phyloP scores from a whole-genome alignment of 2,329 filamentous ascomycete genomes.

The Penicillium sp. region DNA sequence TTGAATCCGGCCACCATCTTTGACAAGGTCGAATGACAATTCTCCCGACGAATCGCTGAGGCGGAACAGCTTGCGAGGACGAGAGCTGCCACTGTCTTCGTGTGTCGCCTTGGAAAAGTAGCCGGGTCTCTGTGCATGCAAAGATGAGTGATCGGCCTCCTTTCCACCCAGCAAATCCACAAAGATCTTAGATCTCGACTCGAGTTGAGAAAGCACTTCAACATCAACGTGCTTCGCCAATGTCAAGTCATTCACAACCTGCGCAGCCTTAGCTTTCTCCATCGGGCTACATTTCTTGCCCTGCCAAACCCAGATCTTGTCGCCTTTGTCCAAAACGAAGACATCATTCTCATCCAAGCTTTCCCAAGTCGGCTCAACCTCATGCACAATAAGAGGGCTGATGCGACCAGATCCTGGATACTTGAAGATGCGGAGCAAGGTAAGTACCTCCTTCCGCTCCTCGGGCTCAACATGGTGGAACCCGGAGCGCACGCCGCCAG shows the following conservation, averaged over 20 bases:
- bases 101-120: slow-evolving; percentile 22
- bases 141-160: slow-evolving; percentile 42
- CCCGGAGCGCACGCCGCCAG: slow-evolving; percentile 62
- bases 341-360: slow-evolving; percentile 68
- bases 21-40: slow-evolving; percentile 59
- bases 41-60: slow-evolving; percentile 62
- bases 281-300: slow-evolving; percentile 64
- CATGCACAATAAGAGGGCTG: slow-evolving; percentile 60
- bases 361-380: slow-evolving; percentile 62
- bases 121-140: slow-evolving; percentile 44
- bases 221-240: slow-evolving; percentile 64
- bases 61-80: slow-evolving; percentile 56
- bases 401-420: slow-evolving; percentile 51
- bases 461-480: slow-evolving; percentile 62
- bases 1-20: slow-evolving; percentile 52
- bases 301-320: slow-evolving; percentile 72
- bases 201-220: slow-evolving; percentile 63
- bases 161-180: slow-evolving; percentile 58
- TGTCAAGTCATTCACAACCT: slow-evolving; percentile 60
- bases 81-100: slow-evolving; percentile 7
- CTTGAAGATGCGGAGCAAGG: slow-evolving; percentile 65
- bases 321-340: slow-evolving; percentile 62
- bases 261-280: slow-evolving; percentile 68
- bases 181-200: slow-evolving; percentile 51
- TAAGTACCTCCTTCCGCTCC: slow-evolving; percentile 47